Base-by-base conservation (phyloP, 1,284 basidiomycete species). In the Apiotrichum montevideense region DNA sequence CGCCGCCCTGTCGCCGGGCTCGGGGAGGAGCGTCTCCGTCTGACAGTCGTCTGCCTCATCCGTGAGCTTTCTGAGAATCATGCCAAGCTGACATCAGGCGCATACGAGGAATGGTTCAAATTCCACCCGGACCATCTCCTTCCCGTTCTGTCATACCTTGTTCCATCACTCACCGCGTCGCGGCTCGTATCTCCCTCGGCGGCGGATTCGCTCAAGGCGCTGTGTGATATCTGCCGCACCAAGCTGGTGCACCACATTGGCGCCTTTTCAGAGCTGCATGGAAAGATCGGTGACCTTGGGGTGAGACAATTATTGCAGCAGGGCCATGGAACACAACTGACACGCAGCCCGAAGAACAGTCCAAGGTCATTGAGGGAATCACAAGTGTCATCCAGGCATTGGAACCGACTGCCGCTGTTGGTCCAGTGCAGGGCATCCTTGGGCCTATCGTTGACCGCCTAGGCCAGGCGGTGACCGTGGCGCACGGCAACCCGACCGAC, bases 321-420 rank as follows among this genome's bases (percentile, higher is more conserved):
- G 29, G 52, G 51, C 4, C 13, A 29, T 14, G 32, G 29, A 47
- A 59, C 33, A 58, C 42, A 39, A 3, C 37, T 39, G 29, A 29
- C 29, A 39, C 5, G 6, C 52, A 90, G 86, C 87, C 90, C 60
- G 86, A 87, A 32, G 90, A 94, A 75, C 89, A 88, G 74, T 83
- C 85, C 62, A 94, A 92, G 74, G 88, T 94, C 0, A 78, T 94
- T 51, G 88, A 94, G 71, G 89, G 86, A 0, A 92, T 95, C 56
- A 85, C 89, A 1, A 92, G 88, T 59, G 89, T 95, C 2, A 88
- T 94, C 46, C 88, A 94, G 66, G 91, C 90, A 0, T 72, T 95
- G 51, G 84, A 87, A 0, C 85, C 88, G 0, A 76, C 78, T 21
- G 85, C 90, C 51, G 87, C 84, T 53, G 85, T 93, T 33, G 81